phyloP scores from a whole-genome alignment of 495 filamentous ascomycete species.

The Neurospora africana region DNA sequence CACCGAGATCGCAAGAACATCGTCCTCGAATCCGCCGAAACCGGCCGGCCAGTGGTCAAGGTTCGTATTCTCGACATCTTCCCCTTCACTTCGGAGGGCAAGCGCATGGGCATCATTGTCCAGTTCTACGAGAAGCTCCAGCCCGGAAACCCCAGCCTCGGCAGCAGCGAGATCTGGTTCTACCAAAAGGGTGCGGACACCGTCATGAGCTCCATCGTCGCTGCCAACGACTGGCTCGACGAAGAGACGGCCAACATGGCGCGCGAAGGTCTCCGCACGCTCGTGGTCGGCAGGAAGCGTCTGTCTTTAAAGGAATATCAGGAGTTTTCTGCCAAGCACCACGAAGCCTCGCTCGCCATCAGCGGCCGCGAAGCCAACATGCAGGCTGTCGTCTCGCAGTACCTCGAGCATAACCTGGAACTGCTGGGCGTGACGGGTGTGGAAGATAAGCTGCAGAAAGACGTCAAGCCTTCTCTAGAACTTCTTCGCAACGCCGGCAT shows the following conservation, averaged over 20 bases:
- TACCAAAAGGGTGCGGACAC: constrained; percentile 98
- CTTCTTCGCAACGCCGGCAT: constrained; percentile 96
- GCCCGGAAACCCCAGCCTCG: constrained; percentile 26
- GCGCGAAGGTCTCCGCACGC: constrained; percentile 83
- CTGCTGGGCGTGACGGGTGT: constrained; percentile 94
- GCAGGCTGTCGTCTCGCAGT: constrained; percentile 64
- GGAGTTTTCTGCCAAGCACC: constrained; percentile 65
- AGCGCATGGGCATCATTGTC: constrained; percentile 96
- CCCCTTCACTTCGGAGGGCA: constrained; percentile 94
- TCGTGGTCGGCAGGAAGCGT: constrained; percentile 83
- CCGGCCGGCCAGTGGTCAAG: constrained; percentile 66
- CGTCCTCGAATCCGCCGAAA: constrained; percentile 66
- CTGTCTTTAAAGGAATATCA: constrained; percentile 66
- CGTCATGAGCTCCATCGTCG: constrained; percentile 90
- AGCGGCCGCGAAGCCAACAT: constrained; percentile 70
- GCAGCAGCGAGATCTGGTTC: constrained; percentile 81
- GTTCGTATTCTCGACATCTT: constrained; percentile 89
- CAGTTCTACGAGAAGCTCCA: constrained; percentile 55
- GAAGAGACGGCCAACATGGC: constrained; percentile 99
- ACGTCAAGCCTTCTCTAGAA: constrained; percentile 91
- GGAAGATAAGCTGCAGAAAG: constrained; percentile 88
- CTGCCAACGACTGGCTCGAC: constrained; percentile 93
- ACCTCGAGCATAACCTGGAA: constrained; percentile 82
- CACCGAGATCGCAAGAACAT: constrained; percentile 83
- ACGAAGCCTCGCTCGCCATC: constrained; percentile 69